Evolutionary conservation across 495 filamentous ascomycete genomes (phyloP), one percentile per base, ranked within the genome.

Genomic region (Xylaria curta): DNA sequence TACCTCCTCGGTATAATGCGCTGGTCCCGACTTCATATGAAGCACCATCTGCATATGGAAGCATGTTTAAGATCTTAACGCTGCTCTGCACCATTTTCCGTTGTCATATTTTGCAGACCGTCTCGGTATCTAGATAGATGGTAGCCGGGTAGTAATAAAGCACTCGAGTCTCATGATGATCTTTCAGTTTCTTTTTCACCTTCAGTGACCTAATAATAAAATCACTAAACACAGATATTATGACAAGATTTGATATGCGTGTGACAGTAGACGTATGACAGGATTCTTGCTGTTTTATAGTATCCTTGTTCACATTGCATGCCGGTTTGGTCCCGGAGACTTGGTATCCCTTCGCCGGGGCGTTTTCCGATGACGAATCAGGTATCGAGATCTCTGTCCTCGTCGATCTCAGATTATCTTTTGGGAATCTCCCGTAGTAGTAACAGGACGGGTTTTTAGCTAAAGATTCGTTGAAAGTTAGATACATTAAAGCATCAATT

Each of bases 261-360:
- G 49, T 56, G 26, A 26, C 28, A 13, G 31, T 17, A 26, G 17
- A 24, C 31, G 8, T 66, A 24, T 12, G 63, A 66, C 28, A 36
- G 49, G 28, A 66, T 8, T 40, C n/a, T 19, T 24, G 4, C 17
- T 46, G 46, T 31, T 49, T 51, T 65, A 49, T 49, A 49, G 19
- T 31, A 67, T 36, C 65, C 65, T 51, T 67, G 49, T 56, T 33
- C 19, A 26, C n/a, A 24, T 12, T 26, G 17, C 36, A 54, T 44
- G 65, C 60, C 21, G 38, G 38, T 12, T 26, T 15, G 44, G 38
- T 44, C 38, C 60, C 60, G 38, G 38, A 10, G 21, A n/a, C 15
- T 44, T 17, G 60, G 60, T 26, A 44, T 28, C 59, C 33, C 33
- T 62, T 42, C 33, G 21, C 38, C 60, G 38, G 60, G 19, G 44